Conservation (phyloP, 176 grass and related monocot genomes). For the Ensete glaucum region DNA sequence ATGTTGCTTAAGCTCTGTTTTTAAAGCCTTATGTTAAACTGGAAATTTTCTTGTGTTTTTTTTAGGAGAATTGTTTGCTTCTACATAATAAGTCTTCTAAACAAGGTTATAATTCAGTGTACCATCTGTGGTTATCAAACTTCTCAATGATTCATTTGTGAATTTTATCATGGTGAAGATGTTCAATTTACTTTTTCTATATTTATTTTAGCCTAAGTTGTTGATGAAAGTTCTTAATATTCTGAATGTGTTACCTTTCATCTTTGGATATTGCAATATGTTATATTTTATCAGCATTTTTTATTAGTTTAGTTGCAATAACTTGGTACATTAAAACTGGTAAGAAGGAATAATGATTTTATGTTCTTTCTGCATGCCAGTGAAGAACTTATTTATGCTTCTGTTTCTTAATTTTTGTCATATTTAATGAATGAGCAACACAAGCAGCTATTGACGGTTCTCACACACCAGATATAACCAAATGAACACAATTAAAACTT, state of each 20-base stretch:
- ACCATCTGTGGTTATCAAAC: no score
- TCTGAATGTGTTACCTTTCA: background rate
- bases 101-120: background rate
- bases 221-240: background rate
- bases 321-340: no score
- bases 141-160: no score
- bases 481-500: background rate
- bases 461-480: background rate
- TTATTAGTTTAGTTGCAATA: no score
- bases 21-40: background rate
- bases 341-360: no score
- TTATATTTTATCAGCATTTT: background rate
- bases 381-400: background rate
- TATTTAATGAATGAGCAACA: background rate
- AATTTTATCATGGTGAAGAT: no score
- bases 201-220: background rate
- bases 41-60: background rate
- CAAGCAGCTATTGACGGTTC: background rate
- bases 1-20: background rate
- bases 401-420: background rate
- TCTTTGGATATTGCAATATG: background rate
- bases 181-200: no score
- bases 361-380: background rate
- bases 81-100: background rate
- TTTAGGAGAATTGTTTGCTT: background rate